phyloP scores from a whole-genome alignment of 306 rosid genomes.

The Lagenaria siceraria region DNA sequence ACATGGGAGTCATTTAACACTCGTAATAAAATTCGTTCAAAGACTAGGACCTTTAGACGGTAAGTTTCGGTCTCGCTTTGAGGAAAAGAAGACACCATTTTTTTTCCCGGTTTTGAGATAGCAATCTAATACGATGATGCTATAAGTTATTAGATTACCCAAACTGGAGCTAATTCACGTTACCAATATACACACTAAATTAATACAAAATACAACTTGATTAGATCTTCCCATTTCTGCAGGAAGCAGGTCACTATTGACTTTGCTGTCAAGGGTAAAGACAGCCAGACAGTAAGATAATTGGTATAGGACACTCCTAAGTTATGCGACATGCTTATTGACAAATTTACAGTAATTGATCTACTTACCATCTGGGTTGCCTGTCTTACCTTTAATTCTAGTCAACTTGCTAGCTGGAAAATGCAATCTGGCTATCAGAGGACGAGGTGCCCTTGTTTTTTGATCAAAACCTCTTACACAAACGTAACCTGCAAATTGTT shows the following conservation, averaged over 20 bases:
- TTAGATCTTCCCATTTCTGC: conserved; percentile 14
- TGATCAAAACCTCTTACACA: conserved; percentile 86
- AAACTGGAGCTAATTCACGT: background rate
- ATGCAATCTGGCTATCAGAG: conserved; percentile 68
- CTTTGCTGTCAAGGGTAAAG: background rate
- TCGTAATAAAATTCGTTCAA: background rate
- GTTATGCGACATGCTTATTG: background rate
- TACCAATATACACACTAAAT: conserved; percentile 11
- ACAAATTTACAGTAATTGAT: background rate
- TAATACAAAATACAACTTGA: conserved; percentile 9
- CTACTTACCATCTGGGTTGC: conserved; percentile 17
- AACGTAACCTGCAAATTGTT: conserved; percentile 49
- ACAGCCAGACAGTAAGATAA: background rate
- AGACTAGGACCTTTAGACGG: background rate
- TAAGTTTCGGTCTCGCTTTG: background rate
- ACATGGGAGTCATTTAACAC: background rate
- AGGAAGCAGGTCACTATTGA: conserved; percentile 13
- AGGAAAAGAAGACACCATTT: background rate
- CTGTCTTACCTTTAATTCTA: conserved; percentile 18
- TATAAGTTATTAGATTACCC: too few relatives aligned
- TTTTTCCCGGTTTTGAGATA: background rate
- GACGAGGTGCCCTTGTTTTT: conserved; percentile 56
- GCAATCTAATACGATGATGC: background rate
- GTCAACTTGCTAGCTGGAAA: conserved; percentile 67
- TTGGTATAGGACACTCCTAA: background rate